These are phyloP conservation scores for Talaromyces sp. DNA, from an alignment of 2,329 filamentous ascomycete genomes.

Conservation along the genomic window DNA sequence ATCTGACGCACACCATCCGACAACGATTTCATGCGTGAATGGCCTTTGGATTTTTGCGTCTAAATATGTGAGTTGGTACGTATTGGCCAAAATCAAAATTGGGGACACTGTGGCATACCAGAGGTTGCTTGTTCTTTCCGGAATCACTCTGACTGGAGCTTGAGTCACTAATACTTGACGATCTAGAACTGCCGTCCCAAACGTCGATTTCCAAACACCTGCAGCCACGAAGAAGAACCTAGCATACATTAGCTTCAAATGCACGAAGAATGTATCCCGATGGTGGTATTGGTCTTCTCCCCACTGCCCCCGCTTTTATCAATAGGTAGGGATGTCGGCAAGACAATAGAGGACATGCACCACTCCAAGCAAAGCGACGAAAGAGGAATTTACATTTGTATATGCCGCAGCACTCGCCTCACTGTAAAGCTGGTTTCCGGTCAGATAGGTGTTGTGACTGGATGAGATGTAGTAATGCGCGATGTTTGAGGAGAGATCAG, in stretches of 20 bases:
- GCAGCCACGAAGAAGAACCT: constrained; percentile 71
- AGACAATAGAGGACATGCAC: constrained; percentile 1
- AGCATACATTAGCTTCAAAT: constrained; percentile 4
- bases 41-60: constrained; percentile 20
- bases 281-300: neutral
- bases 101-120: neutral
- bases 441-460: constrained; percentile 90
- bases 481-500: constrained; percentile 63
- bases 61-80: neutral
- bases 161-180: constrained; percentile 29
- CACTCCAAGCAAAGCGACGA: neutral
- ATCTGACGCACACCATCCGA: constrained; percentile 1
- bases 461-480: constrained; percentile 92
- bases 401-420: constrained; percentile 74
- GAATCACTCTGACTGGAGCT: neutral
- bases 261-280: neutral
- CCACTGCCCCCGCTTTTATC: neutral
- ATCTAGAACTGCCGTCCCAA: constrained; percentile 65
- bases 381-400: constrained; percentile 52
- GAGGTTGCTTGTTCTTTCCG: neutral
- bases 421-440: constrained; percentile 78
- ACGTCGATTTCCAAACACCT: constrained; percentile 94
- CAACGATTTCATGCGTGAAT: constrained; percentile 10
- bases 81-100: neutral
- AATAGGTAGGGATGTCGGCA: constrained; percentile 4